Percentiles rank a stretch among this genome's conserved stretches.
phyloP scores from a whole-genome alignment of 164 flowering plant genomes.

The Tinospora cordifolia region DNA sequence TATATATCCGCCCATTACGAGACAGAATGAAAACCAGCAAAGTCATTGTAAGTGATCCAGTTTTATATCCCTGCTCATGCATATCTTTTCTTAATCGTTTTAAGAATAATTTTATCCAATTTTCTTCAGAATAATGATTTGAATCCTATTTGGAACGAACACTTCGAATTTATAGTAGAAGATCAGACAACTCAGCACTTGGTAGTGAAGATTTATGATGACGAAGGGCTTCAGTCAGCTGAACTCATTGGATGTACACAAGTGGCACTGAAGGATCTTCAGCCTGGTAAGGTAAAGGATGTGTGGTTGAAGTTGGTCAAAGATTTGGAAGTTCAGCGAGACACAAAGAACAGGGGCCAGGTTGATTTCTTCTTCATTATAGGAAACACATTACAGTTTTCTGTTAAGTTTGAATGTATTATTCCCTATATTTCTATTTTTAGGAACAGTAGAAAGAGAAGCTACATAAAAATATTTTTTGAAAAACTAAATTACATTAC shows the following conservation, averaged over 20 bases:
- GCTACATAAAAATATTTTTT: not conserved
- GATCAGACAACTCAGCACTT: constrained; percentile 86
- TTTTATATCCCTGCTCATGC: not conserved
- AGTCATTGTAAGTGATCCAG: constrained; percentile 53
- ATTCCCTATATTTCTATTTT: not conserved
- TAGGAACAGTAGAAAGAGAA: not conserved
- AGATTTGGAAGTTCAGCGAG: constrained; percentile 92
- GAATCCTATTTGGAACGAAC: constrained; percentile 98
- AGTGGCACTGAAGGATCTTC: constrained; percentile 51
- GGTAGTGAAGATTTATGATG: constrained; percentile 71
- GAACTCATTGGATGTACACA: constrained; percentile 90
- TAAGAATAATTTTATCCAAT: not conserved
- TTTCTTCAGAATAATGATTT: constrained; percentile 72
- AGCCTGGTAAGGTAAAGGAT: constrained; percentile 96
- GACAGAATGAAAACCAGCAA: constrained; percentile 78
- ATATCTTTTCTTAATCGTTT: constrained; percentile 5
- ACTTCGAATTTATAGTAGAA: constrained; percentile 85
- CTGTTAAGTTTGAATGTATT: not conserved
- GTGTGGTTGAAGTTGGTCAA: constrained; percentile 94
- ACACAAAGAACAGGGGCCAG: constrained; percentile 87
- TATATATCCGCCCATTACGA: constrained; percentile 76
- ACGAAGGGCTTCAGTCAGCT: constrained; percentile 88
- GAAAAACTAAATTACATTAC: no score
- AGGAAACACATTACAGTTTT: not conserved
- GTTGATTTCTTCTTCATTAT: constrained; percentile 26